phyloP scores from a whole-genome alignment of 169 alveolate genomes.

The Toxoplasma gondii region DNA sequence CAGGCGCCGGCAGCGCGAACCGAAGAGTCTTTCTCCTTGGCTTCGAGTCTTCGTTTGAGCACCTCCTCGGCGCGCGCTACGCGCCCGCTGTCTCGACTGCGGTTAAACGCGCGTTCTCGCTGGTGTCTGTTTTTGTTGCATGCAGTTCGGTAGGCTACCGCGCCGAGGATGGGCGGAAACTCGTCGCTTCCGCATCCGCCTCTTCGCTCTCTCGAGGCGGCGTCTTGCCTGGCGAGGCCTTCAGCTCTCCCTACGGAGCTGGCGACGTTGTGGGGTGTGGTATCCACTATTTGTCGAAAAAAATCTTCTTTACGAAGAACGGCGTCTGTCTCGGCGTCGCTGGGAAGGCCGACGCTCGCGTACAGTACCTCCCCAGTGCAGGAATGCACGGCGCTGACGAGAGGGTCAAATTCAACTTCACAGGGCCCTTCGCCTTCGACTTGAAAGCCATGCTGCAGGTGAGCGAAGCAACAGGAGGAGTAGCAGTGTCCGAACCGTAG shows the following conservation, averaged over 20 bases:
- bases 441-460: constrained; percentile 62
- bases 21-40: too few relatives aligned
- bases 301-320: constrained; percentile 81
- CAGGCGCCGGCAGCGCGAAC: too few relatives aligned
- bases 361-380: constrained; percentile 72
- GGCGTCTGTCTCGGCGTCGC: constrained; percentile 79
- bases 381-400: constrained; percentile 71
- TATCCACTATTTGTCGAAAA: constrained; percentile 75
- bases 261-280: constrained; percentile 87
- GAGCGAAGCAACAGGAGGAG: not conserved
- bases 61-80: too few relatives aligned
- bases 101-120: too few relatives aligned
- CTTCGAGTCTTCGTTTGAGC: too few relatives aligned
- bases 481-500: too few relatives aligned
- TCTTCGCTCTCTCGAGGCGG: constrained; percentile 10
- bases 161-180: constrained; percentile 79
- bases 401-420: constrained; percentile 70
- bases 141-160: constrained; percentile 81
- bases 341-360: constrained; percentile 3
- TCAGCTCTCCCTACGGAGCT: constrained; percentile 76
- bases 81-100: too few relatives aligned
- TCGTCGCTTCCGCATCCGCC: constrained; percentile 52
- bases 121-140: too few relatives aligned
- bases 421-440: constrained; percentile 77
- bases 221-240: constrained; percentile 66